Evolutionary conservation across 2,329 filamentous ascomycete species (phyloP), one percentile per base, ranked within the genome.

Genomic region (Trichoderma sp.): DNA sequence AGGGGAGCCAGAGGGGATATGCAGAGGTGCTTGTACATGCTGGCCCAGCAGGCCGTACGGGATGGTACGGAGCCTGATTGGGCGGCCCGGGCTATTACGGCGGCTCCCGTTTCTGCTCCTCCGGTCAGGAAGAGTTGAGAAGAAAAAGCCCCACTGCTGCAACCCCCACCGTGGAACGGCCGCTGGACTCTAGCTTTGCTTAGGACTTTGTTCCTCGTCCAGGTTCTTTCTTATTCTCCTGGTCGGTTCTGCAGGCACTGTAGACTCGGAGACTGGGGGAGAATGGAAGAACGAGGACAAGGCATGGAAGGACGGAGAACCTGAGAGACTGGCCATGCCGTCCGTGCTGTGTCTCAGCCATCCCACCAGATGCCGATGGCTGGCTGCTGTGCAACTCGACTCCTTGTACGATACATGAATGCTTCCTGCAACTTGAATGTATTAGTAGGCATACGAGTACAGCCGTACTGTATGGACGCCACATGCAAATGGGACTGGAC

Each of bases 11-110:
- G 33, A 35, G 33, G 50, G 50, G 38, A 41, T 18, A 60, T 60
- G 56, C 31, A 38, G 35, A 59, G 60, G 18, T 63, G 27, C 16
- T 63, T 21, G 31, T 38, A 38, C 62, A 64, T 62, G n/a, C 35
- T 63, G 53, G 41, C 71, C 59, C 65, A 71, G 38, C 56, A 71
- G 56, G 56, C 29, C 24, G 50, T 60, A 63, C 35, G 73, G 73
- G 33, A 45, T 71, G 73, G 73, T 24, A 45, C 73, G 16, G 35
- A 41, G 64, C 65, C 41, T 75, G 73, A 75, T 75, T 75, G 73
- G 73, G 53, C 50, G 73, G 65, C 53, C 73, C 73, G 66, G n/a
- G 53, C 21, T 41, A 16, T 64, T 45, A 45, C 73, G 65, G 73
- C 24, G 73, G 65, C 65, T 75, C 73, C 56, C 65, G 73, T 21